phyloP scores from a whole-genome alignment of 768 basidiomycete species.

The Lentinula lateritia region DNA sequence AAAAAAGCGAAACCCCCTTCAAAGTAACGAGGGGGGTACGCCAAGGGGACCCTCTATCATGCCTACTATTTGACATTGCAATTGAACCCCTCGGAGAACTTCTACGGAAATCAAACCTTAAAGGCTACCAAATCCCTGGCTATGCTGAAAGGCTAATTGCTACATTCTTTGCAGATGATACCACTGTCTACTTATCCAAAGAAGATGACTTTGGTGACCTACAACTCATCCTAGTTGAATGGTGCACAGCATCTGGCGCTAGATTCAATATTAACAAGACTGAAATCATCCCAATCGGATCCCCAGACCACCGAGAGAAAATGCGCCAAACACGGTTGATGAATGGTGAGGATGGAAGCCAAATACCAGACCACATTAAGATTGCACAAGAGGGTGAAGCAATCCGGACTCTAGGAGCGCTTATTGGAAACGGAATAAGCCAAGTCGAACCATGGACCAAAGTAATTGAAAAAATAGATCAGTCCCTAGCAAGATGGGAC shows the following conservation, averaged over 20 bases:
- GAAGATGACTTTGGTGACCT: not conserved
- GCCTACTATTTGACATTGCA: slow-evolving; percentile 23
- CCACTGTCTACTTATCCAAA: no score
- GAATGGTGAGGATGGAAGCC: not conserved
- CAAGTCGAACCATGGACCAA: slow-evolving; percentile 19
- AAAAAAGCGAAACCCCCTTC: slow-evolving; percentile 12
- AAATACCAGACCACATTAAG: not conserved
- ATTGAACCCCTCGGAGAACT: slow-evolving; percentile 22
- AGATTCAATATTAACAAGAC: not conserved
- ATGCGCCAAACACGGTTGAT: not conserved
- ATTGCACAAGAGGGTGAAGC: not conserved
- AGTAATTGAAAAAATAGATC: slow-evolving; percentile 19
- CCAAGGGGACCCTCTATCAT: slow-evolving; percentile 26
- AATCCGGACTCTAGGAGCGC: slow-evolving; percentile 15
- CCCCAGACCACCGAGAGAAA: not conserved
- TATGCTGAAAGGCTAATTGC: slow-evolving; percentile 10
- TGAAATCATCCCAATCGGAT: not conserved
- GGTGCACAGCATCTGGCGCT: not conserved
- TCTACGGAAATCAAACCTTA: slow-evolving; percentile 10
- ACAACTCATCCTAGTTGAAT: not conserved
- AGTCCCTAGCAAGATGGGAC: slow-evolving; percentile 16
- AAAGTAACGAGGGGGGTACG: slow-evolving; percentile 17
- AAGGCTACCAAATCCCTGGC: slow-evolving; percentile 14
- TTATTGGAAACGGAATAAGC: slow-evolving; percentile 22
- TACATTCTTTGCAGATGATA: not conserved